Evolutionary conservation across 2,329 filamentous ascomycete genomes (phyloP).

Genomic region (Colletotrichum scovillei): DNA sequence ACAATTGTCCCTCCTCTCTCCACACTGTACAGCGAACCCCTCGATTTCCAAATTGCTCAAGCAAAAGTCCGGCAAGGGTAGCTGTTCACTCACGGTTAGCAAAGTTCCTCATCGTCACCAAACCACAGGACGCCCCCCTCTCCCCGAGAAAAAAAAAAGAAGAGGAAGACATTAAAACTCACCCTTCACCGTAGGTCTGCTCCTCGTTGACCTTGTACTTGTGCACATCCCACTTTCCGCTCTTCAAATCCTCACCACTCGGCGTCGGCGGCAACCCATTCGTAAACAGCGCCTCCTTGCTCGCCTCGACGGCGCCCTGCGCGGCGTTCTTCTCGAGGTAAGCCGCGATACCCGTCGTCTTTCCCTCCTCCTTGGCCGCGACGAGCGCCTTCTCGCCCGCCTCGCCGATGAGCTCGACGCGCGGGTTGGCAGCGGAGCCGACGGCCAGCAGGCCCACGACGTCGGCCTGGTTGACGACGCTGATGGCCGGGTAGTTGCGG

Average conservation of each 20-base stretch:
- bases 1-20: constrained; percentile 38
- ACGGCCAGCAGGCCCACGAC: constrained; percentile 86
- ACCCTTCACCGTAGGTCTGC: constrained; percentile 78
- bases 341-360: constrained; percentile 76
- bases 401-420: constrained; percentile 82
- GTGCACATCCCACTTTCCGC: constrained; percentile 72
- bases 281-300: constrained; percentile 70
- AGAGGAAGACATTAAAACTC: constrained; percentile 50
- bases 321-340: constrained; percentile 73
- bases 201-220: constrained; percentile 74
- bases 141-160: not conserved
- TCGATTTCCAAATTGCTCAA: constrained; percentile 48
- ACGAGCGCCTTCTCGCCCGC: constrained; percentile 74
- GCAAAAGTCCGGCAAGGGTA: constrained; percentile 74
- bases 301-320: constrained; percentile 62
- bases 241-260: constrained; percentile 70
- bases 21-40: constrained; percentile 40
- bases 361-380: constrained; percentile 78
- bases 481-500: constrained; percentile 83
- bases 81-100: constrained; percentile 52
- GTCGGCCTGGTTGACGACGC: constrained; percentile 85
- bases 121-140: not conserved
- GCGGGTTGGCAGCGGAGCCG: constrained; percentile 83
- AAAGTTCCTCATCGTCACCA: constrained; percentile 25
- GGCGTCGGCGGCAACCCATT: constrained; percentile 90